phyloP scores from a whole-genome alignment of 495 filamentous ascomycete species.

The Thermothielavioides terrestris region DNA sequence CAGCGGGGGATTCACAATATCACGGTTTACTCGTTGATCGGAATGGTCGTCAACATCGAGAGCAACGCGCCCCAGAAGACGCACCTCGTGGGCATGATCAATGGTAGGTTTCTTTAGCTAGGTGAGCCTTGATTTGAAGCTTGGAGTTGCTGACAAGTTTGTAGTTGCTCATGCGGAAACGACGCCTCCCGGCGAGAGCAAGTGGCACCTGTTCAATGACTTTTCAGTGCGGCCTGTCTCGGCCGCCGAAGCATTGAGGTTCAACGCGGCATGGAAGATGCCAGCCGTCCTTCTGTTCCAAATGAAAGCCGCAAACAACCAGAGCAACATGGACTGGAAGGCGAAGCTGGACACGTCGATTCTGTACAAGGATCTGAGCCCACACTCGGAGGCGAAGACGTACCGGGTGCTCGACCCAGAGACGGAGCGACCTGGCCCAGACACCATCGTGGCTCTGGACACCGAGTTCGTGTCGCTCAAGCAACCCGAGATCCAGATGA shows the following conservation, averaged over 20 bases:
- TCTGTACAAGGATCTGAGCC: conserved; percentile 58
- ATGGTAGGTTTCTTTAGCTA: conserved; percentile 47
- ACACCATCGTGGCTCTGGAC: conserved; percentile 79
- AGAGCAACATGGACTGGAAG: conserved; percentile 80
- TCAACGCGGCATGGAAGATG: conserved; percentile 83
- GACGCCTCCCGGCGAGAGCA: conserved; percentile 43
- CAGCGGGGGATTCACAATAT: conserved; percentile 57
- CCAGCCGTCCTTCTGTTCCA: conserved; percentile 85
- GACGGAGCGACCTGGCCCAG: conserved; percentile 56
- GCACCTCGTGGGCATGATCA: conserved; percentile 84
- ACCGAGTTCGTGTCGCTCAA: conserved; percentile 91
- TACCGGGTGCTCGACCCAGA: conserved; percentile 53
- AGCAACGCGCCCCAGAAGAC: conserved; percentile 73
- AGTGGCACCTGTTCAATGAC: conserved; percentile 96
- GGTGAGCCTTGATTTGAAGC: not conserved
- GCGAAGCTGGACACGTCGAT: conserved; percentile 68
- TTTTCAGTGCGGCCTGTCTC: conserved; percentile 80
- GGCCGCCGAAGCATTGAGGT: conserved; percentile 72
- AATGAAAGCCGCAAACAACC: conserved; percentile 60
- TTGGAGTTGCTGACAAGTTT: conserved; percentile 14
- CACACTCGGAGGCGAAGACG: conserved; percentile 34
- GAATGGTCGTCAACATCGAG: conserved; percentile 80
- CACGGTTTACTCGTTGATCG: conserved; percentile 83
- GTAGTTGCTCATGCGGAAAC: conserved; percentile 59
- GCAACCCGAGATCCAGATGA: conserved; percentile 85